Conservation (phyloP, 495 filamentous ascomycete genomes). For the Aspergillus conjunctus region DNA sequence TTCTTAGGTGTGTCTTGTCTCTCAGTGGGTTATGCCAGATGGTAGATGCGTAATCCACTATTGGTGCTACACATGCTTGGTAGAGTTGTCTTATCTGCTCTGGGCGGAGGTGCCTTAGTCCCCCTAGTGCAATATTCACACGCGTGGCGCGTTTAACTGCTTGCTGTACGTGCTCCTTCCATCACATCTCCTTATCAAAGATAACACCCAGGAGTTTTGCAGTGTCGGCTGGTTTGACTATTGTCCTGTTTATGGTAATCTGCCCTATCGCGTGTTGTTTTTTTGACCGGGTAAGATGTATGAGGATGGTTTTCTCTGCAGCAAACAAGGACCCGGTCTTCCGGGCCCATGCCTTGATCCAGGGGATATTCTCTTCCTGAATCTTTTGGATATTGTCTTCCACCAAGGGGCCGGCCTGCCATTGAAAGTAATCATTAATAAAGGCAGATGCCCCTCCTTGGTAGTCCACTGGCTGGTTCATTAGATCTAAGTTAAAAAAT, state of each 20-base stretch:
- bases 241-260: conserved; percentile 18
- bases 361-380: too few species aligned
- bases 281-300: conserved; percentile 28
- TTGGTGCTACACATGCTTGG: conserved; percentile 27
- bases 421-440: too few species aligned
- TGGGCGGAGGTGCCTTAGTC: conserved; percentile 24
- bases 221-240: conserved; percentile 19
- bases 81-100: conserved; percentile 32
- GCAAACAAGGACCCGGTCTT: conserved; percentile 22
- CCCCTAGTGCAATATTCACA: conserved; percentile 20
- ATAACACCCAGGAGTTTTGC: conserved; percentile 31
- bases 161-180: conserved; percentile 30
- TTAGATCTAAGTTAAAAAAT: too few species aligned
- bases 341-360: too few species aligned
- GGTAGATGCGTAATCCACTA: conserved; percentile 25
- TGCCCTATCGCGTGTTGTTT: conserved; percentile 7
- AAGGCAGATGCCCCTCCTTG: too few species aligned
- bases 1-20: conserved; percentile 25
- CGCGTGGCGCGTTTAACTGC: conserved; percentile 27
- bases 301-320: conserved; percentile 32
- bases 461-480: too few species aligned
- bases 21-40: conserved; percentile 24
- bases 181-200: conserved; percentile 25
- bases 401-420: too few species aligned
- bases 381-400: too few species aligned